A percentile compares a stretch with the other conserved stretches of the same genome.
phyloP scores from a whole-genome alignment of 495 filamentous ascomycete species.

The Aspergillus funiculosus region DNA sequence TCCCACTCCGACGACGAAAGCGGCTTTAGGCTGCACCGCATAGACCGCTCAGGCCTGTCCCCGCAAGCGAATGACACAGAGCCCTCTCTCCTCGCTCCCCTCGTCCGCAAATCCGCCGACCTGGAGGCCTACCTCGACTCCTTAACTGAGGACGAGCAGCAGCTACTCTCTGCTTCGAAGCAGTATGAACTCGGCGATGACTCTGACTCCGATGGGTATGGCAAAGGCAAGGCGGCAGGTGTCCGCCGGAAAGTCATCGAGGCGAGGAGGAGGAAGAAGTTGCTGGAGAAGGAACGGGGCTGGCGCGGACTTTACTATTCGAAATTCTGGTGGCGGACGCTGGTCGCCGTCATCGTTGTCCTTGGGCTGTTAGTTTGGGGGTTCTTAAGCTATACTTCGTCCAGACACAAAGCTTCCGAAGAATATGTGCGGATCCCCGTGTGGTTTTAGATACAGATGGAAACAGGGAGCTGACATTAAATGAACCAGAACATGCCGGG shows the following conservation, averaged over 20 bases:
- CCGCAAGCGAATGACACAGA: constrained; percentile 1
- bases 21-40: constrained; percentile 4
- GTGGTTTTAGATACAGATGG: not conserved
- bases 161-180: constrained; percentile 20
- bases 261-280: constrained; percentile 5
- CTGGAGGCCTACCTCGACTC: constrained; percentile 22
- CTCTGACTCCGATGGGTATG: constrained; percentile 15
- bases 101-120: constrained; percentile 19
- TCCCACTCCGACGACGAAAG: constrained; percentile 8
- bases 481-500: constrained; percentile 13
- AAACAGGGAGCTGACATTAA: not conserved
- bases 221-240: constrained; percentile 1
- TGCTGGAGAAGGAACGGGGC: constrained; percentile 8
- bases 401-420: not conserved
- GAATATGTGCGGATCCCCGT: constrained; percentile 13
- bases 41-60: constrained; percentile 11
- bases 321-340: constrained; percentile 21
- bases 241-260: constrained; percentile 3
- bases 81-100: constrained; percentile 7
- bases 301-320: constrained; percentile 21
- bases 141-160: constrained; percentile 24
- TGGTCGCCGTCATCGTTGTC: constrained; percentile 19
- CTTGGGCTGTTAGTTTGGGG: constrained; percentile 19
- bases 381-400: constrained; percentile 17
- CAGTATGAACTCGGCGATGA: constrained; percentile 19